A percentile compares a stretch with the other conserved stretches of the same genome.
phyloP scores from a whole-genome alignment of 1,284 basidiomycete genomes.

The Cutaneotrichosporon sp. region DNA sequence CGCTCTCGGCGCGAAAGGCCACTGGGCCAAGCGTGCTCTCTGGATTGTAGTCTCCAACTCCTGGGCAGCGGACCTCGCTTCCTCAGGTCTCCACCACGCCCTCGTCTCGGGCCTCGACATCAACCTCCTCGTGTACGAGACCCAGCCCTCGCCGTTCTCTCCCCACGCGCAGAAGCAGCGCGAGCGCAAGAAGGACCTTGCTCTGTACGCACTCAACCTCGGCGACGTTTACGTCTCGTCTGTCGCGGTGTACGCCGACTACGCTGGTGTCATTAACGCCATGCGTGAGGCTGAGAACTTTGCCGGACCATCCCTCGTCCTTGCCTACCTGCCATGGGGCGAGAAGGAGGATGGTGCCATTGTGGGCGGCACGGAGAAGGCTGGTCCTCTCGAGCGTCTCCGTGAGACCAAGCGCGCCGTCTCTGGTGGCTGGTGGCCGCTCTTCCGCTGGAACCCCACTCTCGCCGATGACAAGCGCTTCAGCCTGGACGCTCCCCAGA shows the following conservation, averaged over 20 bases:
- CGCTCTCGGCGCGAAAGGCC: constrained; percentile 57
- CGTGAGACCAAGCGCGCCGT: constrained; percentile 97
- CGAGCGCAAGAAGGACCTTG: constrained; percentile 81
- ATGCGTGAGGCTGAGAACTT: constrained; percentile 87
- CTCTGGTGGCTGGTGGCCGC: constrained; percentile 94
- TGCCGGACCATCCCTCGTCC: constrained; percentile 82
- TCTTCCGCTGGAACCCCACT: constrained; percentile 95
- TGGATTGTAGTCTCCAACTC: constrained; percentile 98
- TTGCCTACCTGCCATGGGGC: constrained; percentile 89
- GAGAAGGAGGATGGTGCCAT: constrained; percentile 61
- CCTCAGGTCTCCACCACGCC: constrained; percentile 92
- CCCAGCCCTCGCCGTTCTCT: constrained; percentile 68
- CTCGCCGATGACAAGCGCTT: constrained; percentile 80
- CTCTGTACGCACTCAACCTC: constrained; percentile 97
- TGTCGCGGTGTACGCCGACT: constrained; percentile 92
- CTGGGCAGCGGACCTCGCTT: constrained; percentile 94
- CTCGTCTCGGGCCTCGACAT: constrained; percentile 85
- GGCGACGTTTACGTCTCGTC: constrained; percentile 94
- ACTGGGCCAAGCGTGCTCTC: constrained; percentile 64
- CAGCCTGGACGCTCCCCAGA: constrained; percentile 82
- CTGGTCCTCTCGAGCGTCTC: constrained; percentile 77
- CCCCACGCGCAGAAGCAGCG: constrained; percentile 48
- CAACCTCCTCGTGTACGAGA: constrained; percentile 95
- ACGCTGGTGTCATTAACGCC: constrained; percentile 88
- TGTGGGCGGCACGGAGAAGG: constrained; percentile 54